Evolutionary conservation across 352 stramenopile genomes (phyloP).

Genomic region (Phytophthora pisi): DNA sequence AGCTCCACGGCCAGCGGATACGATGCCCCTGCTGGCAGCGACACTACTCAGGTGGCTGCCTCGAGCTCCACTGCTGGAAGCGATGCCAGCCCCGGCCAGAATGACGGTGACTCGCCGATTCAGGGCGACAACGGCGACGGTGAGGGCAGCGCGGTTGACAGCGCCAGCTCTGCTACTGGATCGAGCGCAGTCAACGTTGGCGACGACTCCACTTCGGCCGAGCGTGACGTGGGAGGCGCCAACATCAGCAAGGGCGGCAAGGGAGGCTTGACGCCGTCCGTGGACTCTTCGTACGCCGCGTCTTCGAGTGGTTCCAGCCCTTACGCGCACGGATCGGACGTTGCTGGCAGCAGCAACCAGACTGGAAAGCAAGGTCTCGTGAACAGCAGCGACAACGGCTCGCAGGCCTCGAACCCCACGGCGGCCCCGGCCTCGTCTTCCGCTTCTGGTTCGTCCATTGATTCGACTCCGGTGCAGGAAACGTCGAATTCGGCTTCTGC

Average conservation of each 20-base stretch:
- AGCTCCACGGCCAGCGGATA: not conserved
- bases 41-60: conserved; percentile 6
- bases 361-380: conserved; percentile 9
- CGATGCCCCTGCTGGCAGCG: not conserved
- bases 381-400: conserved; percentile 9
- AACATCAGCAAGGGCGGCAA: conserved; percentile 10
- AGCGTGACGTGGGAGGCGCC: conserved; percentile 1
- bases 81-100: conserved; percentile 10
- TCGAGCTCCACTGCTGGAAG: conserved; percentile 16
- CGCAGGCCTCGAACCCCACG: conserved; percentile 9
- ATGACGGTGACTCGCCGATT: conserved; percentile 6
- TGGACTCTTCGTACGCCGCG: conserved; percentile 4
- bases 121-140: not conserved
- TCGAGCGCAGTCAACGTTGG: not conserved
- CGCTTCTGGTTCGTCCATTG: conserved; percentile 4
- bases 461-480: conserved; percentile 4
- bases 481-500: conserved; percentile 6
- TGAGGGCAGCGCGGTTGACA: conserved; percentile 1
- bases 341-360: conserved; percentile 6
- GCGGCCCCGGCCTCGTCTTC: not conserved
- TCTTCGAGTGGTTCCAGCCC: not conserved
- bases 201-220: conserved; percentile 5
- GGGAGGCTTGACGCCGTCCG: not conserved
- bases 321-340: conserved; percentile 4
- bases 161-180: not conserved